Evolutionary conservation across 352 stramenopile species (phyloP), one percentile per base, ranked within the genome.

Genomic region (Bremia lactucae): DNA sequence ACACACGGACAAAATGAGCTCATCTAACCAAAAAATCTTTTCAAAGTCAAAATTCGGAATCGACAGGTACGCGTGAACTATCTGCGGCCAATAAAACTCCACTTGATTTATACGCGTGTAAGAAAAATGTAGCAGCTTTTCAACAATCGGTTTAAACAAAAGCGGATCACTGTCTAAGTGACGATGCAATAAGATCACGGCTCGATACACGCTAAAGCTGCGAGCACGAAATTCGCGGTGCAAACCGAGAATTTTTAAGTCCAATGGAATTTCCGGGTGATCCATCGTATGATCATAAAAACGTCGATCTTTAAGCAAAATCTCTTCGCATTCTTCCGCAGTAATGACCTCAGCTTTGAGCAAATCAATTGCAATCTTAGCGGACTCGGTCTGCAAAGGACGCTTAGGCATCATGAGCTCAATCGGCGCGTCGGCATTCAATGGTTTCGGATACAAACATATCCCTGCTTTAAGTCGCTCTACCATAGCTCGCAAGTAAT

Each of bases 11-110:
- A 91, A 43, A 19, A 95, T 78, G 15, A 90, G 53, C 40, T 95
- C 79, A 38, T 94, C 81, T 21, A 95, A 62, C 77, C 80, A 89
- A 57, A 94, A 92, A 19, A 93, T 70, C 60, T 94, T 94, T 35
- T 91, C 78, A 51, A 93, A 90, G 29, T 92, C 75, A 60, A 91
- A 92, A 64, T 87, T 91, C 9, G 77, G 80, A 39, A 94, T 75
- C 14, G 74, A 90, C 36, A 94, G 37, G 36, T 91, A 90, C 41
- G 78, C 77, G 42, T 95, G 84, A 29, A 94, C 71, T 23, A 95
- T 87, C 61, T 95, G 84, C 13, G 81, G 83, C 74, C 80, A 93
- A 50, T 94, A 94, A 46, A 95, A 95, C 51, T 95, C 84, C 33
- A 95, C 76, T 58, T 95, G 75, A 47, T 92, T 92, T 53, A 95